Base-by-base conservation (phyloP, 2,329 filamentous ascomycete genomes). In the Ophiostoma novo-ulmi region DNA sequence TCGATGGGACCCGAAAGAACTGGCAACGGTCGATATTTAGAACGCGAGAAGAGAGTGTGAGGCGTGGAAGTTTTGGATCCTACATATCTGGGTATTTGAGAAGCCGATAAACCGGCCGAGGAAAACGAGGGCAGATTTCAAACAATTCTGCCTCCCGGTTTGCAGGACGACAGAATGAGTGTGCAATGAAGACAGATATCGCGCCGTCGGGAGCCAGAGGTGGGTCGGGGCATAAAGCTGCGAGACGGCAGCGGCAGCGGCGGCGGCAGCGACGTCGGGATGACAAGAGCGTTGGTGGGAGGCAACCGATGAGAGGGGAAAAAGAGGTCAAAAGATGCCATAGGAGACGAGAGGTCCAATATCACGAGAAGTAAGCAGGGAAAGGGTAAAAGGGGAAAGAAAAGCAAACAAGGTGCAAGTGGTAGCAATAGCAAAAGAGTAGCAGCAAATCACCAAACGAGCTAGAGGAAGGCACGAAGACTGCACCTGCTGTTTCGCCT, bases 161-260 rank as follows among this genome's bases (percentile, higher is more conserved):
- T 38, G 35, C 11, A 65, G 36, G n/a, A 65, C 36, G 36, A 14
- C 61, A 64, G 35, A 64, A 38, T 38, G 35, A 38, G 31, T 20
- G 36, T 39, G 63, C 63, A 13, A 65, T 39, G 63, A 36, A 65
- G 38, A 36, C 41, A n/a, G n/a, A 36, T 36, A 41, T 65, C 14
- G 63, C 36, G 63, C 41, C 63, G 61, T 64, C 63, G 63, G 63
- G 63, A 39, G 36, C 63, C 63, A 65, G 63, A 35, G 58, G 63
- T 39, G 61, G 17, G 35, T 31, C 35, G 61, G 61, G 61, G n/a
- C 26, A 63, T 36, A 38, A 20, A 36, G 31, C 20, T 64, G 61
- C 61, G 31, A 63, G 26, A 20, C 58, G 31, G 31, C 31, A 26
- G 13, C 58, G 61, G 61, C 7, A 31, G 20, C 35, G 61, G 17